A percentile compares a stretch with the other conserved stretches of the same genome.
phyloP scores from a whole-genome alignment of 2,329 filamentous ascomycete species.

The Claviceps sp. region DNA sequence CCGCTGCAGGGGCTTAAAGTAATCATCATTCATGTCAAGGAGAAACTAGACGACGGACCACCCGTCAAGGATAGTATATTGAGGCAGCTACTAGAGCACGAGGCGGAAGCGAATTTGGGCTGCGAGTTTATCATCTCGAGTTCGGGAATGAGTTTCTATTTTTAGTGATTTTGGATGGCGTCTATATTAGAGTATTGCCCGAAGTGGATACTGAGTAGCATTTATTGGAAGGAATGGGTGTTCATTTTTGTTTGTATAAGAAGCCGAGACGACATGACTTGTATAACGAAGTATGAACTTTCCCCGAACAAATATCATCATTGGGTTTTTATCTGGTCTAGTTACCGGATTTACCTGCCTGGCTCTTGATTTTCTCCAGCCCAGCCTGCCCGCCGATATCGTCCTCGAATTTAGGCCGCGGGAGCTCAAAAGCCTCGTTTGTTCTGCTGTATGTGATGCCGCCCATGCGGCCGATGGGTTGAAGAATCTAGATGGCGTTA shows the following conservation, averaged over 20 bases:
- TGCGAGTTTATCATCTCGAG: slow-evolving; percentile 67
- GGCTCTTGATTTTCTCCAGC: slow-evolving; percentile 29
- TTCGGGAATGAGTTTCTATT: slow-evolving; percentile 45
- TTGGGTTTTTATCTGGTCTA: not conserved
- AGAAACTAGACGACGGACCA: slow-evolving; percentile 62
- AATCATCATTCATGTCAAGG: slow-evolving; percentile 90
- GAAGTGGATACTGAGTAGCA: no score
- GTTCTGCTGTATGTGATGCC: slow-evolving; percentile 73
- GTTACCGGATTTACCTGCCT: no score
- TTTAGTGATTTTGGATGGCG: slow-evolving; percentile 19
- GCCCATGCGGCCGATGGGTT: slow-evolving; percentile 65
- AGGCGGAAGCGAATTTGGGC: slow-evolving; percentile 52
- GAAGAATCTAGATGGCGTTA: slow-evolving; percentile 39
- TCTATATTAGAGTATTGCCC: not conserved
- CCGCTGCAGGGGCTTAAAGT: slow-evolving; percentile 63
- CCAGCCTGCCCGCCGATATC: slow-evolving; percentile 40
- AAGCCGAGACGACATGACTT: not conserved
- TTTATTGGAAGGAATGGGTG: not conserved
- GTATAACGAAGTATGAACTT: slow-evolving; percentile 4
- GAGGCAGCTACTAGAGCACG: slow-evolving; percentile 52
- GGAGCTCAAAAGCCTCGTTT: slow-evolving; percentile 59
- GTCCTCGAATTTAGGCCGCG: slow-evolving; percentile 43
- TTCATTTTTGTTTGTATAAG: not conserved
- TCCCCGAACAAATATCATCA: not conserved
- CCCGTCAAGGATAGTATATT: slow-evolving; percentile 53